These are phyloP conservation scores for Datisca glomerata DNA, from an alignment of 306 rosid species.

Conservation along the genomic window DNA sequence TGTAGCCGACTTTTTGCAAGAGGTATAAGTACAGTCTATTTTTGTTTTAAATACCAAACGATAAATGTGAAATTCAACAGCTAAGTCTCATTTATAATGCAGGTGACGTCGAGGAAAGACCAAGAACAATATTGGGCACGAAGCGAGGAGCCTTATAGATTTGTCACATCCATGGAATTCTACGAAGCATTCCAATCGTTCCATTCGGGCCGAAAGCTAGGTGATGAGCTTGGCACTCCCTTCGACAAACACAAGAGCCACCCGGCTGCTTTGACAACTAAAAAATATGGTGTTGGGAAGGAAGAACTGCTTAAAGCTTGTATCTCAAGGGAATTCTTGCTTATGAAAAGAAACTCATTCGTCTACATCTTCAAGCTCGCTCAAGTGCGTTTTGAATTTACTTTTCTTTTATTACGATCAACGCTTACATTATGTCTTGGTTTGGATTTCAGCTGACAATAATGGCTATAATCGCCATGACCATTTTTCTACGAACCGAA, in stretches of 20 bases:
- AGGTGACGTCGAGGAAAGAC: conserved; percentile 44
- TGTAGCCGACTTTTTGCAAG: conserved; percentile 15
- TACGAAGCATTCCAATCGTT: conserved; percentile 23
- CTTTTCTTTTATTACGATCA: not conserved
- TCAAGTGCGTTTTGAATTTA: conserved; percentile 17
- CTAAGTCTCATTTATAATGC: not conserved
- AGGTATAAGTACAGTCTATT: not conserved
- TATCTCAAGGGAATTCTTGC: conserved; percentile 27
- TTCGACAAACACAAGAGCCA: conserved; percentile 31
- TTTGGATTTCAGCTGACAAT: conserved; percentile 25
- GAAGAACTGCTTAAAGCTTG: conserved; percentile 25
- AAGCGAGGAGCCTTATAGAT: conserved; percentile 16
- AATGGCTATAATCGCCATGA: conserved; percentile 34
- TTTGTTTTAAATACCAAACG: not conserved
- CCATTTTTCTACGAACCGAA: conserved; percentile 54
- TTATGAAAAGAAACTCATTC: conserved; percentile 36
- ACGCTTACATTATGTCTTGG: not conserved
- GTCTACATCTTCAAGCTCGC: conserved; percentile 26
- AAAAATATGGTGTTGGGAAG: conserved; percentile 18
- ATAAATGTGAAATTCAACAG: not conserved
- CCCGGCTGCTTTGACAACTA: conserved; percentile 30
- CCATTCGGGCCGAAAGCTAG: conserved; percentile 18
- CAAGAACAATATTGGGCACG: conserved; percentile 35
- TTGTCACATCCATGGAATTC: conserved; percentile 22
- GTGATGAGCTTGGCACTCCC: conserved; percentile 24